phyloP scores from a whole-genome alignment of 306 rosid genomes.

The Canavalia ensiformis region DNA sequence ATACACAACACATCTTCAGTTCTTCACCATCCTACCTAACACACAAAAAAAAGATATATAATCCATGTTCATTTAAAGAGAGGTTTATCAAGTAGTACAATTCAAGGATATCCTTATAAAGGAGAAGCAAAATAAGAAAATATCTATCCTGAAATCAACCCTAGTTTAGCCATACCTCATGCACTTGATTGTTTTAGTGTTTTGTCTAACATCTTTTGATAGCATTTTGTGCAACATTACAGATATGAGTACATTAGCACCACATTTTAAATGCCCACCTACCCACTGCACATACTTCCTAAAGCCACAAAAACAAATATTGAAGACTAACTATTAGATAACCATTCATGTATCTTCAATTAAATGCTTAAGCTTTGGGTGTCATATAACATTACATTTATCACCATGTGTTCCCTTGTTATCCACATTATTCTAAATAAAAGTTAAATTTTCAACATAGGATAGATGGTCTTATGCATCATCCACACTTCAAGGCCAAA shows the following conservation, averaged over 20 bases:
- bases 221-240: neutral
- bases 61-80: neutral
- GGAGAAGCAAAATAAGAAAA: neutral
- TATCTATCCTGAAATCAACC: constrained; percentile 1
- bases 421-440: neutral
- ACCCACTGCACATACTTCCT: neutral
- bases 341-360: neutral
- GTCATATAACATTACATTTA: too few relatives aligned
- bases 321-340: neutral
- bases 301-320: neutral
- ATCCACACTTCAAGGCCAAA: neutral
- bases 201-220: neutral
- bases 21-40: neutral
- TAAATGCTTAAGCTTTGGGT: too few relatives aligned
- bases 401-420: neutral
- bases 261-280: neutral
- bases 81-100: too few relatives aligned
- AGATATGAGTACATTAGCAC: neutral
- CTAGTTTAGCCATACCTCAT: constrained; percentile 4
- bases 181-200: neutral
- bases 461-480: neutral
- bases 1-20: too few relatives aligned
- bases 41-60: neutral
- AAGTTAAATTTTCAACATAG: neutral
- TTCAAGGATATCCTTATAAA: too few relatives aligned